Percentiles rank a stretch among this genome's conserved stretches.
phyloP scores from a whole-genome alignment of 83 land plant genomes.

The Picea abies region DNA sequence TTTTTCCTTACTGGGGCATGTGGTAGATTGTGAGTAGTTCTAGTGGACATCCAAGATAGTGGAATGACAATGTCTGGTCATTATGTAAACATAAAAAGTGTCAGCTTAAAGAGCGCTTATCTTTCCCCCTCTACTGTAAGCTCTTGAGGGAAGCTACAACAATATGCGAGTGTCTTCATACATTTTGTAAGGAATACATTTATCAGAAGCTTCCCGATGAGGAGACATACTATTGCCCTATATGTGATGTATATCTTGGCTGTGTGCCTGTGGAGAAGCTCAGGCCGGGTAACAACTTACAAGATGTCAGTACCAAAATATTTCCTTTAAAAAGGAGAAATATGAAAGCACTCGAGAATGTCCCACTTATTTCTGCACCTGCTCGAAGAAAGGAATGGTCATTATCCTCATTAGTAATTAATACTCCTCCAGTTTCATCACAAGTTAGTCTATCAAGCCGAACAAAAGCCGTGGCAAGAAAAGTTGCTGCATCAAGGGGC shows the following conservation, averaged over 20 bases:
- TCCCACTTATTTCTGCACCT: slow-evolving; percentile 38
- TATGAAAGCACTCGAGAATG: slow-evolving; percentile 47
- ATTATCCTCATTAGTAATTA: slow-evolving; percentile 68
- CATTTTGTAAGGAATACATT: slow-evolving; percentile 86
- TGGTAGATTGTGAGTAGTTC: neutral
- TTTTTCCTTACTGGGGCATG: neutral
- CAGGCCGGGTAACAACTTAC: slow-evolving; percentile 69
- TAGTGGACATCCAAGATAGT: neutral
- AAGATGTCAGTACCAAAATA: slow-evolving; percentile 77
- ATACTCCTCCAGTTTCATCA: slow-evolving; percentile 47
- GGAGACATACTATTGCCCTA: slow-evolving; percentile 69
- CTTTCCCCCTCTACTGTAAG: slow-evolving; percentile 67
- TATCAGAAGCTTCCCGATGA: slow-evolving; percentile 62
- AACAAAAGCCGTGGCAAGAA: slow-evolving; percentile 48
- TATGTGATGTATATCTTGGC: slow-evolving; percentile 77
- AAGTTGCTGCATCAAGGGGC: slow-evolving; percentile 36
- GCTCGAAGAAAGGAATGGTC: slow-evolving; percentile 70
- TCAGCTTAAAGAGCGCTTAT: slow-evolving; percentile 41
- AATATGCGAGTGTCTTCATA: slow-evolving; percentile 76
- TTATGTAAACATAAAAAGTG: slow-evolving; percentile 3
- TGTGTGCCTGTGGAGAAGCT: slow-evolving; percentile 74
- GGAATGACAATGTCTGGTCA: slow-evolving; percentile 14
- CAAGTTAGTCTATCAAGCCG: slow-evolving; percentile 51
- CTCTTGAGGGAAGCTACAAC: slow-evolving; percentile 74
- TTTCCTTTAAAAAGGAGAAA: slow-evolving; percentile 61